Evolutionary conservation across 208 protist species (phyloP).

Genomic region (Leishmania tarentolae): DNA sequence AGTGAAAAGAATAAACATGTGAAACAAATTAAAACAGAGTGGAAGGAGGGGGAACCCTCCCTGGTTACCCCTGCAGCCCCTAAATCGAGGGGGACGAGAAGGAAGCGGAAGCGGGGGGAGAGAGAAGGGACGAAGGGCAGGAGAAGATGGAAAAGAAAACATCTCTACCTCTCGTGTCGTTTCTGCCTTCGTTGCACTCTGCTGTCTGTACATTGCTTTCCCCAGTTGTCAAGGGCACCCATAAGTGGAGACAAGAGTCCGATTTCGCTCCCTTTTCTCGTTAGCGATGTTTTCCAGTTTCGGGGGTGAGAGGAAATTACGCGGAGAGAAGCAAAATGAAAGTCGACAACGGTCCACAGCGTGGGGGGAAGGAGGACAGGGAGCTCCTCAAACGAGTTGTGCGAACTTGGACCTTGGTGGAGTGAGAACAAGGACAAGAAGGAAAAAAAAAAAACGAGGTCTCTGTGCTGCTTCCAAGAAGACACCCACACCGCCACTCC

Average conservation of each 20-base stretch:
- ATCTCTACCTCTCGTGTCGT: background rate
- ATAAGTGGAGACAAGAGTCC: background rate
- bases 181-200: background rate
- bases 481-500: background rate
- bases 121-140: background rate
- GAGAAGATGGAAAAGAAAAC: conserved; percentile 1
- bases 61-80: background rate
- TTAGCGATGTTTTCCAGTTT: background rate
- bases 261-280: background rate
- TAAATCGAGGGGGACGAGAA: background rate
- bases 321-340: background rate
- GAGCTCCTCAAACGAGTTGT: background rate
- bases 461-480: background rate
- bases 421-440: background rate
- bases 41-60: background rate
- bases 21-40: background rate
- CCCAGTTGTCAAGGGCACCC: background rate
- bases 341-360: background rate
- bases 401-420: background rate
- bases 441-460: background rate
- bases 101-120: background rate
- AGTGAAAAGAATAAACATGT: background rate
- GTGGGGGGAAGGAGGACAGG: background rate
- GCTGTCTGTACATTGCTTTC: background rate
- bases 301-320: background rate